Evolutionary conservation across 495 filamentous ascomycete species (phyloP).

Genomic region (Aspergillus olivimuriae): DNA sequence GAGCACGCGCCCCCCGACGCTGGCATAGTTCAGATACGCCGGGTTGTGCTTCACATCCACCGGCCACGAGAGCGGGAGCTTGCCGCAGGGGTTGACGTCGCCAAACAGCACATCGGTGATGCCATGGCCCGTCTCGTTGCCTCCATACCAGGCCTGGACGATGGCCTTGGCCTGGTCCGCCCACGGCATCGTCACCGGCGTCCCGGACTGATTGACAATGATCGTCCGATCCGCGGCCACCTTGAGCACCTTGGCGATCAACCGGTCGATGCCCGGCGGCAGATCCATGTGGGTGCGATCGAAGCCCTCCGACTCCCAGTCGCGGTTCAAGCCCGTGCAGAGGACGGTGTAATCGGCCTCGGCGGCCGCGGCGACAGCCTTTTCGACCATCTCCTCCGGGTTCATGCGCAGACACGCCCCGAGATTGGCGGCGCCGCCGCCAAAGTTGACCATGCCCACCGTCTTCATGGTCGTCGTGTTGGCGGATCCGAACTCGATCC

Average conservation of each 20-base stretch:
- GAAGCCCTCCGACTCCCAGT: constrained; percentile 83
- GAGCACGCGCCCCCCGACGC: constrained; percentile 57
- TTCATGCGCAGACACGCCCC: constrained; percentile 63
- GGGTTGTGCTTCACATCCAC: constrained; percentile 56
- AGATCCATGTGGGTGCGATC: constrained; percentile 73
- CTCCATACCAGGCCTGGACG: constrained; percentile 62
- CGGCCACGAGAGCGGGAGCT: constrained; percentile 55
- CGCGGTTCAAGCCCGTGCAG: constrained; percentile 68
- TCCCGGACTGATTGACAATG: constrained; percentile 73
- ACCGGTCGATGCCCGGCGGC: constrained; percentile 55
- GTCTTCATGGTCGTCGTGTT: constrained; percentile 47
- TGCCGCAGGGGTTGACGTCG: constrained; percentile 43
- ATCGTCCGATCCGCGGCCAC: constrained; percentile 60
- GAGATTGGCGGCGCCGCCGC: constrained; percentile 63
- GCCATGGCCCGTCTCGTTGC: constrained; percentile 51
- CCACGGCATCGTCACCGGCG: constrained; percentile 78
- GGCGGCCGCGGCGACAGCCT: constrained; percentile 52
- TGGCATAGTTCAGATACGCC: constrained; percentile 60
- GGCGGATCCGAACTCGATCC: constrained; percentile 54
- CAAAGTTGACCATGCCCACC: constrained; percentile 40
- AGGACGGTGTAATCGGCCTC: constrained; percentile 64
- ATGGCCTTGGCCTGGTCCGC: constrained; percentile 55
- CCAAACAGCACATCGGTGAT: constrained; percentile 55
- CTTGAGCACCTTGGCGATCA: constrained; percentile 57
- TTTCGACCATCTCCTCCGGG: constrained; percentile 55